Base-by-base conservation (phyloP, 1,284 basidiomycete species). In the Pseudozyma pruni region DNA sequence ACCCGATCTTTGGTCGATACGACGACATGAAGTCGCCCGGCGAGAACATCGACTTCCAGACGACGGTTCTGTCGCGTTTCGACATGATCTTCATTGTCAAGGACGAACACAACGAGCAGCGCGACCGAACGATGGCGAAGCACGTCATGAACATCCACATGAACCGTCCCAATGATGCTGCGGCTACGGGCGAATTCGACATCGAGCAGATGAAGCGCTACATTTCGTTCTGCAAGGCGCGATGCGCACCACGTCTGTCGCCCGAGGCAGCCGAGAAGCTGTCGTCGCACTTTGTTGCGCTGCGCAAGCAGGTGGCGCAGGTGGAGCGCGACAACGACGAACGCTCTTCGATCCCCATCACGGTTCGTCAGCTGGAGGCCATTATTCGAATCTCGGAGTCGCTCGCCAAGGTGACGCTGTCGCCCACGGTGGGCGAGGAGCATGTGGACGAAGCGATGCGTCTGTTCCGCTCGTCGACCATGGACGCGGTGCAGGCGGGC, bases 1-100 rank as follows among this genome's bases (percentile, higher is more conserved):
- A 99, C 84, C 96, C 96, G 1, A 94, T 99, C 11, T 98, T 95
- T 86, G 96, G 96, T 47, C 88, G 96, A 55, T 99, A 98, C 82
- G 94, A 99, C 81, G 96, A 98, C 82, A 94, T 93, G 72, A 89
- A 93, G 79, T 94, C 91, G 81, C 94, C 96, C 8, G 95, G 96
- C 79, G 96, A 97, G 86, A 97, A 97, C 82, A 97, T 97, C 61
- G 94, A 97, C 83, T 97, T 97, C 83, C 94, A 98, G 85, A 98
- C 96, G 2, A 98, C 96, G 1, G 97, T 99, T 79, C 84, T 99
- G 83, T 97, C 93, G 50, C 90, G 96, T 66, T 99, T 99, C 84
- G 96, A 99, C 81, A 97, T 99, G 96, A 98, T 99, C 79, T 99
- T 98, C 85, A 96, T 99, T 75, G 91, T 99, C 72, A 94, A 92